phyloP scores from a whole-genome alignment of 2,329 filamentous ascomycete species.

The Botryotinia narcissicola region DNA sequence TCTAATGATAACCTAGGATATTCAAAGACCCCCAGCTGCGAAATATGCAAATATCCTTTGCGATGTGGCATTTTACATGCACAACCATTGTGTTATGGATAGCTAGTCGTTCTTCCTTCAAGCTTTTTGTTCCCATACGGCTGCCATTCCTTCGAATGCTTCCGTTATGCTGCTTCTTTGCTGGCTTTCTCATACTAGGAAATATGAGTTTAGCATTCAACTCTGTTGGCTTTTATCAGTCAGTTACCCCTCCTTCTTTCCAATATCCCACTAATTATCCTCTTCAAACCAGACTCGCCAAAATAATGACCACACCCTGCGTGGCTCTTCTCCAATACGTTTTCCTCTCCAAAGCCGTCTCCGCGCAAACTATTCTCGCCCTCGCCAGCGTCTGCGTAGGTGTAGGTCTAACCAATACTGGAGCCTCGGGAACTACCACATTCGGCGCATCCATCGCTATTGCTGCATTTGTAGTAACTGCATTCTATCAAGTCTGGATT shows the following conservation, averaged over 20 bases:
- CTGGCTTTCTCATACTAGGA: slow-evolving; percentile 46
- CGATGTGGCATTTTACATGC: slow-evolving; percentile 48
- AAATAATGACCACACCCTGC: slow-evolving; percentile 48
- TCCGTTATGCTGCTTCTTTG: slow-evolving; percentile 47
- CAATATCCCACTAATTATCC: neutral
- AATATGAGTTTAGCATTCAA: slow-evolving; percentile 48
- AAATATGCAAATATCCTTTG: slow-evolving; percentile 46
- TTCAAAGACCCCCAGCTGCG: slow-evolving; percentile 46
- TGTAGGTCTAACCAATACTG: slow-evolving; percentile 45
- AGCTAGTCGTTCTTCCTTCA: slow-evolving; percentile 43
- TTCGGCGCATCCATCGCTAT: slow-evolving; percentile 45
- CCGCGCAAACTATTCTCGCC: slow-evolving; percentile 42
- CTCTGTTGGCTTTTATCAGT: slow-evolving; percentile 48
- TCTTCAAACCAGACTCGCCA: slow-evolving; percentile 40
- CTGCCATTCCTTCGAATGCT: slow-evolving; percentile 46
- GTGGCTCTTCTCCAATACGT: slow-evolving; percentile 47
- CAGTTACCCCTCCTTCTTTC: slow-evolving; percentile 15
- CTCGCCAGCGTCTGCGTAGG: slow-evolving; percentile 45
- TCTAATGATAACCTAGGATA: slow-evolving; percentile 37
- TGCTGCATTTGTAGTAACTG: slow-evolving; percentile 45
- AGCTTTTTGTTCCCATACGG: slow-evolving; percentile 45
- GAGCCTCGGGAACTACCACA: slow-evolving; percentile 41
- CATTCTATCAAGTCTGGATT: slow-evolving; percentile 49
- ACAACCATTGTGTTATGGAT: slow-evolving; percentile 45
- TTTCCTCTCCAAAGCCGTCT: slow-evolving; percentile 44